A percentile compares a stretch with the other conserved stretches of the same genome.
Evolutionary conservation across 768 basidiomycete species (phyloP).

Genomic region (Cantharellus cinnabarinus): DNA sequence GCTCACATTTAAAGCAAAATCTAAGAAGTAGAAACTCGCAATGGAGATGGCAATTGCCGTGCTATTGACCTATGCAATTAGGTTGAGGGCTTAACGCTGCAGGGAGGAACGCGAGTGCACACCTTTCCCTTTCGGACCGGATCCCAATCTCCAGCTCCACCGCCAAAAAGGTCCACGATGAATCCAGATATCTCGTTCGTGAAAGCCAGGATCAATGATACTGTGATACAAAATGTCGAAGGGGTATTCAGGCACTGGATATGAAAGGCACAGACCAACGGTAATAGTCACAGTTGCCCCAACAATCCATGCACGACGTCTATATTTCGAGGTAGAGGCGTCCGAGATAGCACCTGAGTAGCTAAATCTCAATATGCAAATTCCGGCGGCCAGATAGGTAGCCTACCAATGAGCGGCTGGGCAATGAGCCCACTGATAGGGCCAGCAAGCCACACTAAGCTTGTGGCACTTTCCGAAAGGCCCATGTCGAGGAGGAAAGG

Average conservation of each 20-base stretch:
- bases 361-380: neutral
- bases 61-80: constrained; percentile 30
- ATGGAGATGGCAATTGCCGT: constrained; percentile 74
- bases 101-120: constrained; percentile 10
- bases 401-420: constrained; percentile 84
- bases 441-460: constrained; percentile 73
- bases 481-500: constrained; percentile 71
- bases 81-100: neutral
- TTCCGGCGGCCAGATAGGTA: neutral
- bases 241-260: neutral
- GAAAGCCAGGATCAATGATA: constrained; percentile 47
- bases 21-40: constrained; percentile 76
- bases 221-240: neutral
- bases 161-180: constrained; percentile 55
- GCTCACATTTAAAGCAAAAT: constrained; percentile 80
- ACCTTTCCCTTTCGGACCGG: constrained; percentile 46
- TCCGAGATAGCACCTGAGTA: constrained; percentile 79
- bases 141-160: constrained; percentile 75
- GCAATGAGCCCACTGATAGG: constrained; percentile 90
- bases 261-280: constrained; percentile 46
- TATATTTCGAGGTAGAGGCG: constrained; percentile 73
- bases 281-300: constrained; percentile 46
- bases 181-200: constrained; percentile 52
- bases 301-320: constrained; percentile 84
- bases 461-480: constrained; percentile 74